Evolutionary conservation across 495 filamentous ascomycete species (phyloP), one percentile per base, ranked within the genome.

Genomic region (Penicillium bialowiezense): DNA sequence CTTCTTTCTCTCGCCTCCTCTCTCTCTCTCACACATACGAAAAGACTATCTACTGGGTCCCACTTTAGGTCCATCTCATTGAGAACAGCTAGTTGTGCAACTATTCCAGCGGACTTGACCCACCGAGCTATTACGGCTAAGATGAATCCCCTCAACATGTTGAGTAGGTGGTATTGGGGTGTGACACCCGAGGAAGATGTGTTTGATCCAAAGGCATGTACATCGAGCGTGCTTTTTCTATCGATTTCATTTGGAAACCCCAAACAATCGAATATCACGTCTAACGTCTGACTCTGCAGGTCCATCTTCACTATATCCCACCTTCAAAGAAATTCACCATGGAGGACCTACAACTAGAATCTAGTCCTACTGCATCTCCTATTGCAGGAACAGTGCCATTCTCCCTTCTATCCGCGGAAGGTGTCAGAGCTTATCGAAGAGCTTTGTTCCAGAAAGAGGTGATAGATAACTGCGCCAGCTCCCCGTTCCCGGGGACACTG

Each of bases 351-450:
- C 51, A 48, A 14, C 29, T 59, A 31, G 24, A n/a, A 1, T 15
- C 35, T n/a, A 52, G 54, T 37, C 26, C 28, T 37, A 41, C 28
- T 17, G 41, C 50, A 20, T 46, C 59, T 9, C 45, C 59, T 1
- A 49, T 62, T 36, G 59, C 59, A 34, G 55, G 52, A 40, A 62
- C 55, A 20, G 42, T 39, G 3, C 59, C 59, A 12, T 62, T 62
- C 18, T 46, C 55, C 5, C 20, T 62, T 3, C 33, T 62, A 1
- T 62, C 55, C 13, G 20, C 36, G 1, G 28, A 53, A 33, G 59
- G 55, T 6, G 55, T 59, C 7, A 51, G 44, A 33, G 54, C 59
- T n/a, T 62, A 62, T 36, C 50, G 62, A 35, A 51, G 39, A n/a
- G 59, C 55, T 1, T 7, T 62, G 18, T 59, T 57, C 8, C 26